These are phyloP conservation scores for Botrytis squamosa DNA, from an alignment of 2,329 filamentous ascomycete species.

Conservation along the genomic window DNA sequence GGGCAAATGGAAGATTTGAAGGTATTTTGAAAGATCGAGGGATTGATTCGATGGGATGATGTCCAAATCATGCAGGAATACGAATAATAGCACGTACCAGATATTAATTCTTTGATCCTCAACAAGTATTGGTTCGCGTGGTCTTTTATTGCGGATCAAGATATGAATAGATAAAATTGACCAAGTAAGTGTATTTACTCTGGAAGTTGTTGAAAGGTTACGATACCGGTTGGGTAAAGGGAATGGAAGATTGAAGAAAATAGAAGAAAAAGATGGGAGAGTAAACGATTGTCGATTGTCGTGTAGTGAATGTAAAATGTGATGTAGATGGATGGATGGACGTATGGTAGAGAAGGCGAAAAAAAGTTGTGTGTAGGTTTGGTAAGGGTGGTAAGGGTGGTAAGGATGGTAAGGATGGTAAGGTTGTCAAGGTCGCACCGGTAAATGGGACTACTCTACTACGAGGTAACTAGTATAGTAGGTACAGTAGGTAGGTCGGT, in stretches of 20 bases:
- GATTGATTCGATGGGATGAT: conserved; percentile 17
- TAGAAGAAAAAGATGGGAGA: not conserved
- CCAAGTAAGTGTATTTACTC: not conserved
- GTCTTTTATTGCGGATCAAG: conserved; percentile 8
- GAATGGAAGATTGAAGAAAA: not conserved
- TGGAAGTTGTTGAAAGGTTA: not conserved
- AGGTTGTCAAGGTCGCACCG: not conserved
- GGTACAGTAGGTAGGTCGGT: not conserved
- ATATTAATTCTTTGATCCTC: conserved; percentile 14
- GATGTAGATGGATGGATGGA: too few relatives aligned
- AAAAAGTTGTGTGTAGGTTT: not conserved
- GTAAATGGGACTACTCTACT: too few relatives aligned
- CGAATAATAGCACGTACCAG: conserved; percentile 21
- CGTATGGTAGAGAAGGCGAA: not conserved
- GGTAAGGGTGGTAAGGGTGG: too few relatives aligned
- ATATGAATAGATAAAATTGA: not conserved
- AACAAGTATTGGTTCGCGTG: conserved; percentile 18
- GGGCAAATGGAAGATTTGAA: not conserved
- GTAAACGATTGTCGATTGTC: not conserved
- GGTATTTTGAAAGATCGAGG: conserved; percentile 1
- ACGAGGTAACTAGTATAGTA: not conserved
- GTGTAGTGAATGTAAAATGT: conserved; percentile 1
- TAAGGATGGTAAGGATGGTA: not conserved
- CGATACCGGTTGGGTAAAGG: not conserved
- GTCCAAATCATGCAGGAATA: conserved; percentile 23